Evolutionary conservation across 2,329 filamentous ascomycete genomes (phyloP).

Genomic region (Colletotrichum sp.): DNA sequence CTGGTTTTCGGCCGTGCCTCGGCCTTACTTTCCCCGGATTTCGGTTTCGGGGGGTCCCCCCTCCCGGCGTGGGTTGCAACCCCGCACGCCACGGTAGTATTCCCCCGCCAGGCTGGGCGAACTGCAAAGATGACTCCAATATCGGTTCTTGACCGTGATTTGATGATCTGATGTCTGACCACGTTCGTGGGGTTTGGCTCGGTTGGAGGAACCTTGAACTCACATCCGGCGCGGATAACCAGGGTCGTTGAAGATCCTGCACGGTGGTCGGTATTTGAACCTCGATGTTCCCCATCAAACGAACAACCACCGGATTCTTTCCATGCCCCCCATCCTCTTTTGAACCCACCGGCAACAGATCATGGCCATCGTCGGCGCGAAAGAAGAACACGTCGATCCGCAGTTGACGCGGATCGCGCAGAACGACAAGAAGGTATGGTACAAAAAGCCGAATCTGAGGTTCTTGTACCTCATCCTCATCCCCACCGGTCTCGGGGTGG

Average conservation of each 20-base stretch:
- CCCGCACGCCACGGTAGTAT: slow-evolving; percentile 1
- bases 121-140: not conserved
- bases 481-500: slow-evolving; percentile 44
- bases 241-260: not conserved
- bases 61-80: not conserved
- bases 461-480: slow-evolving; percentile 43
- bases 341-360: not conserved
- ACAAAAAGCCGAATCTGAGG: slow-evolving; percentile 43
- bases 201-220: not conserved
- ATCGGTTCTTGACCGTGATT: not conserved
- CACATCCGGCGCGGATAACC: not conserved
- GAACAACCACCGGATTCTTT: not conserved
- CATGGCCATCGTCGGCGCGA: slow-evolving; percentile 38
- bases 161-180: not conserved
- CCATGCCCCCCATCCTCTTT: not conserved
- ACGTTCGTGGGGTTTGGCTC: not conserved
- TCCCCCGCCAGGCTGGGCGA: not conserved
- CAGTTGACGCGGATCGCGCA: slow-evolving; percentile 38
- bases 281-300: not conserved
- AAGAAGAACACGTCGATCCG: slow-evolving; percentile 38
- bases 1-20: slow-evolving; percentile 3
- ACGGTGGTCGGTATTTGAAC: not conserved
- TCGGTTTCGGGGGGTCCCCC: not conserved
- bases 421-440: slow-evolving; percentile 40
- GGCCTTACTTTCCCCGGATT: slow-evolving; percentile 11